Percentiles rank a stretch among this genome's conserved stretches.
Evolutionary conservation across 371 early-diverging fungal genomes (phyloP).

Genomic region (Rhizopus arrhizus): DNA sequence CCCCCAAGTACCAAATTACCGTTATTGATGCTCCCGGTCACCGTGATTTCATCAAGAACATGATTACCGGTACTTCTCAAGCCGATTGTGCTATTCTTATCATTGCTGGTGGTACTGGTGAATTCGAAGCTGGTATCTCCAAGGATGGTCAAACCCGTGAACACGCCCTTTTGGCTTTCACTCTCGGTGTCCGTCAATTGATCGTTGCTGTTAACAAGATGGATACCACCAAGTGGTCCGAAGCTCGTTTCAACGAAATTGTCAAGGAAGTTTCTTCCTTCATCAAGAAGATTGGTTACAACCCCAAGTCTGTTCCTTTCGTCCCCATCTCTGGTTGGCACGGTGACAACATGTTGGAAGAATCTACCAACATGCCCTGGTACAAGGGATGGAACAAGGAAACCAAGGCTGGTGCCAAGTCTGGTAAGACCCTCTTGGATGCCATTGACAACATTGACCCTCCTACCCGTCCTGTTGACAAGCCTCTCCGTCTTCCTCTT

Average conservation of each 20-base stretch:
- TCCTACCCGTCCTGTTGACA: slow-evolving; percentile 88
- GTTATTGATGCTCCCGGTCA: slow-evolving; percentile 99
- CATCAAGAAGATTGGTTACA: slow-evolving; percentile 93
- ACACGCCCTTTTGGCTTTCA: slow-evolving; percentile 96
- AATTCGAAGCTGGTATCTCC: slow-evolving; percentile 98
- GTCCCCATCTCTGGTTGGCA: slow-evolving; percentile 96
- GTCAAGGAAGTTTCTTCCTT: slow-evolving; percentile 83
- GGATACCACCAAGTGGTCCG: slow-evolving; percentile 90
- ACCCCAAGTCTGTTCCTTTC: slow-evolving; percentile 86
- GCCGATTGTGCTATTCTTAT: slow-evolving; percentile 81
- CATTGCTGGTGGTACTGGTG: slow-evolving; percentile 90
- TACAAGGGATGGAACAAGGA: slow-evolving; percentile 90
- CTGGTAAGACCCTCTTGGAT: slow-evolving; percentile 90
- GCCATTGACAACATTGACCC: slow-evolving; percentile 94
- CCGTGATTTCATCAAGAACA: slow-evolving; percentile 99
- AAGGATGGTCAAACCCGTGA: slow-evolving; percentile 97
- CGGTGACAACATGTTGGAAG: slow-evolving; percentile 92
- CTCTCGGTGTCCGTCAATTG: slow-evolving; percentile 95
- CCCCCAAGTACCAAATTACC: slow-evolving; percentile 92
- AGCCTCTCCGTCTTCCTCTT: slow-evolving; percentile 96
- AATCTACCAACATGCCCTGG: slow-evolving; percentile 86
- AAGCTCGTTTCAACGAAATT: slow-evolving; percentile 87
- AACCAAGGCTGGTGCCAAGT: slow-evolving; percentile 70
- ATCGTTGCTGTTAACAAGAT: slow-evolving; percentile 98
- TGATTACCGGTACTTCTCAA: slow-evolving; percentile 98